Conservation (phyloP, 768 basidiomycete species). For the Pisolithus albus region DNA sequence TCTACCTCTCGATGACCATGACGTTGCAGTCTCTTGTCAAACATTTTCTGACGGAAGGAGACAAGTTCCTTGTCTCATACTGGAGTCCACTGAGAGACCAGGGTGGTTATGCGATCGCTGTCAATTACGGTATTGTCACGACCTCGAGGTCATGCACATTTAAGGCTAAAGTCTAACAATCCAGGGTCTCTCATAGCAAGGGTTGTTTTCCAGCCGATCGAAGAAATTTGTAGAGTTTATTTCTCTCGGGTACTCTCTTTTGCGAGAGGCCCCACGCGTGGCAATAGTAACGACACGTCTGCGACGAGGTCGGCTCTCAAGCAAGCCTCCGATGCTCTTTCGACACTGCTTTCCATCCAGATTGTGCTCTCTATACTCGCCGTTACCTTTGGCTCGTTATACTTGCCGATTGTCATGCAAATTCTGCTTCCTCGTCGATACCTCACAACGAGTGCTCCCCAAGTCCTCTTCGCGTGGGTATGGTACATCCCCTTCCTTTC, state of each 20-base stretch:
- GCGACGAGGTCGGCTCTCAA: slow-evolving; percentile 13
- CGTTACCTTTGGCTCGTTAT: slow-evolving; percentile 66
- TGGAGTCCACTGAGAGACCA: slow-evolving; percentile 82
- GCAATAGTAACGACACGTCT: background rate
- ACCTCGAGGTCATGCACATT: background rate
- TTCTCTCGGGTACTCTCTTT: slow-evolving; percentile 63
- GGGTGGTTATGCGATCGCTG: slow-evolving; percentile 92
- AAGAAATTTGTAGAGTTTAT: slow-evolving; percentile 85
- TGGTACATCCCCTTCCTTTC: slow-evolving; percentile 88
- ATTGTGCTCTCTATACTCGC: slow-evolving; percentile 61
- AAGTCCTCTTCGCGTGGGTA: slow-evolving; percentile 72
- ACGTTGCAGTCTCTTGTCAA: slow-evolving; percentile 87
- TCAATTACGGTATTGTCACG: slow-evolving; percentile 74
- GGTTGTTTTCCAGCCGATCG: slow-evolving; percentile 90
- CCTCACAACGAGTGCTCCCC: slow-evolving; percentile 69
- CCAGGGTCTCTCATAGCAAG: slow-evolving; percentile 88
- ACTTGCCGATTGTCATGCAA: slow-evolving; percentile 60
- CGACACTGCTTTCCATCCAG: slow-evolving; percentile 60
- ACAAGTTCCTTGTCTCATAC: slow-evolving; percentile 81
- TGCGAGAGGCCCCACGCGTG: slow-evolving; percentile 5
- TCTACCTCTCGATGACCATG: slow-evolving; percentile 73
- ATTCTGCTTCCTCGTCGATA: slow-evolving; percentile 68
- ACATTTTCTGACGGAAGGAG: slow-evolving; percentile 92
- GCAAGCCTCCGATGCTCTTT: slow-evolving; percentile 46
- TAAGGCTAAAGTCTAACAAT: slow-evolving; percentile 1